A percentile compares a stretch with the other conserved stretches of the same genome.
Evolutionary conservation across 352 stramenopile genomes (phyloP).

Genomic region (Globisporangium nunn): DNA sequence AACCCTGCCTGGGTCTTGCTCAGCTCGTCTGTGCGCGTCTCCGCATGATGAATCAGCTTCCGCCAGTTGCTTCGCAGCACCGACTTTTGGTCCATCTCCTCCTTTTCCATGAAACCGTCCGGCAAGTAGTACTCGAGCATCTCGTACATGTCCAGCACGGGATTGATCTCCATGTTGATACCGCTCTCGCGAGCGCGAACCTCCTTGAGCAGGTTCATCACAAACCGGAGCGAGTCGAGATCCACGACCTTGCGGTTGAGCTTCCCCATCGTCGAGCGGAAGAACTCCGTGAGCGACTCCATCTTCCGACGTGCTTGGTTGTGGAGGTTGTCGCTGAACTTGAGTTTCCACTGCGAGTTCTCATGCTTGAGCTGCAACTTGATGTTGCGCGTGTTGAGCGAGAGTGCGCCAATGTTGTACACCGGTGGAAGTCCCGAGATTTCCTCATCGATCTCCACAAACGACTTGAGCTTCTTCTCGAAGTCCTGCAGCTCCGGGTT

Average conservation of each 20-base stretch:
- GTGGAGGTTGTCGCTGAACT: constrained; percentile 97
- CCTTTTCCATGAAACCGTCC: constrained; percentile 97
- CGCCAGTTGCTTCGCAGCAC: constrained; percentile 96
- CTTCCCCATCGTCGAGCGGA: constrained; percentile 90
- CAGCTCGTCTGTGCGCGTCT: constrained; percentile 93
- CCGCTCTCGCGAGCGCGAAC: constrained; percentile 95
- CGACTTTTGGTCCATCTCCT: constrained; percentile 99
- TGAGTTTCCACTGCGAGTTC: constrained; percentile 95
- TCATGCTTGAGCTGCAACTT: constrained; percentile 96
- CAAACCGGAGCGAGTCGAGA: constrained; percentile 94
- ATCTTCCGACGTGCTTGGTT: constrained; percentile 90
- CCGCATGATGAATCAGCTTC: constrained; percentile 93
- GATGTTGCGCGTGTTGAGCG: constrained; percentile 94
- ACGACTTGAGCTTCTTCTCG: constrained; percentile 94
- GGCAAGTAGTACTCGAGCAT: constrained; percentile 94
- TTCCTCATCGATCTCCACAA: constrained; percentile 92
- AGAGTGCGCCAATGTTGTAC: constrained; percentile 96
- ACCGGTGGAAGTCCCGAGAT: constrained; percentile 85
- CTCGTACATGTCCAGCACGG: constrained; percentile 98
- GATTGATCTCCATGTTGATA: constrained; percentile 98
- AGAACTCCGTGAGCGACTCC: constrained; percentile 95
- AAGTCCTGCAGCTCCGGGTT: constrained; percentile 95
- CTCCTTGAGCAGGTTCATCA: constrained; percentile 97
- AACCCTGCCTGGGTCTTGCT: constrained; percentile 94
- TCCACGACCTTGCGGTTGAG: constrained; percentile 93